Conservation (phyloP, 2,329 filamentous ascomycete genomes). For the Stemphylium vesicarium region DNA sequence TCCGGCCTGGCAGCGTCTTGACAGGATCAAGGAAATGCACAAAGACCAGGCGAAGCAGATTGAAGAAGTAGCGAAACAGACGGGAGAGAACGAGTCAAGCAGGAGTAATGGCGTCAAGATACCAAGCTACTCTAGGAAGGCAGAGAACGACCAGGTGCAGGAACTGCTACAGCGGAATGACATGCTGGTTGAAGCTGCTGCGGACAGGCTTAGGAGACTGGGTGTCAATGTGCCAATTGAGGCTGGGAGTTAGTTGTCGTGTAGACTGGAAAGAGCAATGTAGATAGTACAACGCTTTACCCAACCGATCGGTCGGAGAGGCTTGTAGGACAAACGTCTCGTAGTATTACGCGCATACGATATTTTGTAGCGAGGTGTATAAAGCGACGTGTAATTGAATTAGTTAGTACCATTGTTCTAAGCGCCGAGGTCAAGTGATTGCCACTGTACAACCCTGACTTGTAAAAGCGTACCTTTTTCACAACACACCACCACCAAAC, state of each 20-base stretch:
- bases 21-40: conserved; percentile 62
- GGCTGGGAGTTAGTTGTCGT: not conserved
- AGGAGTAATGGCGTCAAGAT: conserved; percentile 32
- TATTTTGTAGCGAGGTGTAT: not conserved
- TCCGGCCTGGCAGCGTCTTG: conserved; percentile 61
- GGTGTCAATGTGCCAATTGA: conserved; percentile 34
- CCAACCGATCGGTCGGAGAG: not conserved
- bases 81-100: conserved; percentile 20
- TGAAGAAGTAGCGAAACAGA: conserved; percentile 23
- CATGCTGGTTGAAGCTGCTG: conserved; percentile 43
- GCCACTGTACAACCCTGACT: no score
- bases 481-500: not conserved
- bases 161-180: conserved; percentile 42
- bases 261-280: not conserved
- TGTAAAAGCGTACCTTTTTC: not conserved
- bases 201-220: conserved; percentile 34
- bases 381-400: not conserved
- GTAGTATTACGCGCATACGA: not conserved
- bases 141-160: conserved; percentile 44
- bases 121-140: conserved; percentile 42
- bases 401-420: no score
- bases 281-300: not conserved
- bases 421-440: no score
- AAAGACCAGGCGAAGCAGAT: conserved; percentile 54
- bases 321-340: not conserved